Percentiles rank a stretch among this genome's conserved stretches.
Conservation (phyloP, 768 basidiomycete species). For the Tulasnella sp. region DNA sequence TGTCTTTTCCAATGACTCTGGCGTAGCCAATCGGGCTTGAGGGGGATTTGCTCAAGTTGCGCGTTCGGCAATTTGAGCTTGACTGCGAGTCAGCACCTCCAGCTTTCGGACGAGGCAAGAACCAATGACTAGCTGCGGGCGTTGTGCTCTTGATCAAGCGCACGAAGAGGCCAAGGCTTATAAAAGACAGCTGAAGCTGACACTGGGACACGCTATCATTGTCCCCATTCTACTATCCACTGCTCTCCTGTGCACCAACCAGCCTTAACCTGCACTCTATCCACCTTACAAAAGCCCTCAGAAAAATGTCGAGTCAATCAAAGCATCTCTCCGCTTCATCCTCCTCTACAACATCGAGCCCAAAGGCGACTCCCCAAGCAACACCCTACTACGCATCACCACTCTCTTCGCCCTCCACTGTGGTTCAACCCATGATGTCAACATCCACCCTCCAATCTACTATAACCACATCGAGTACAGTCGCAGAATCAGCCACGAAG, state of each 20-base stretch:
- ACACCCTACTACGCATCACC: not conserved
- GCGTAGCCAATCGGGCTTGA: not conserved
- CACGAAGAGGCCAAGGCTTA: not conserved
- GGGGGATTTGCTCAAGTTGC: not conserved
- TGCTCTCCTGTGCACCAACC: not conserved
- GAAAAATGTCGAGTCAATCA: not conserved
- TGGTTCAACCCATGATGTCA: conserved; percentile 11
- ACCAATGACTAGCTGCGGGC: not conserved
- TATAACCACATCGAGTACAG: not conserved
- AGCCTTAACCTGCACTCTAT: not conserved
- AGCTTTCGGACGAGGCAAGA: not conserved
- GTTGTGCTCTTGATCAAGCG: not conserved
- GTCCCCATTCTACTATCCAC: not conserved
- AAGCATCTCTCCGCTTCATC: not conserved
- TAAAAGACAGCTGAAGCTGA: not conserved
- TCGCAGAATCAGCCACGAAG: not conserved
- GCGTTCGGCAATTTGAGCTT: not conserved
- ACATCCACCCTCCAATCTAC: conserved; percentile 19
- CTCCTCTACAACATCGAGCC: not conserved
- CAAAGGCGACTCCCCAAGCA: not conserved
- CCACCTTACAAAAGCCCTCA: not conserved
- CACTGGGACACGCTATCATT: not conserved
- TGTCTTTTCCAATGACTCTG: not conserved
- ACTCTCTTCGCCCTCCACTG: not conserved
- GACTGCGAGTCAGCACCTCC: not conserved